Percentiles rank a stretch among this genome's conserved stretches.
Conservation (phyloP, 1,139 yeast species). For the Taiozyma sp. region DNA sequence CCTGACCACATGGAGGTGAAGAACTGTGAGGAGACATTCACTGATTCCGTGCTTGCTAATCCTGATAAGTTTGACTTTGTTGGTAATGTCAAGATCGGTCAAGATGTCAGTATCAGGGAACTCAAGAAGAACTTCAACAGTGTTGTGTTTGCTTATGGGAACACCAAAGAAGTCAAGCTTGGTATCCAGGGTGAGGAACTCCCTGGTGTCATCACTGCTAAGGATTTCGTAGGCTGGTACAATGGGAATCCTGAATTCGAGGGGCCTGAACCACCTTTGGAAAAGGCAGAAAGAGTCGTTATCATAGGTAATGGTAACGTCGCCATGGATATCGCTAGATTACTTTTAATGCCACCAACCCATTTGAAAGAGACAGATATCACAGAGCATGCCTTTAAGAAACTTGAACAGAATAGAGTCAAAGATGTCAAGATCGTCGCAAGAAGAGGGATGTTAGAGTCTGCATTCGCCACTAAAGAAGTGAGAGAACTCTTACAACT, state of each 20-base stretch:
- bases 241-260: constrained; percentile 74
- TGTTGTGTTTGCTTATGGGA: constrained; percentile 80
- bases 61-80: constrained; percentile 48
- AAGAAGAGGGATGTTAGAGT: constrained; percentile 76
- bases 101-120: constrained; percentile 45
- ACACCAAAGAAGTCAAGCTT: constrained; percentile 56
- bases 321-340: constrained; percentile 88
- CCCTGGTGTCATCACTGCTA: constrained; percentile 74
- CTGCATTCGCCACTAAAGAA: constrained; percentile 92
- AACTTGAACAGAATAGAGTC: constrained; percentile 49
- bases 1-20: constrained; percentile 99
- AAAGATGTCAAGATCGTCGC: constrained; percentile 71
- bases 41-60: constrained; percentile 37
- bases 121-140: constrained; percentile 60
- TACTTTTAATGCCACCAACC: constrained; percentile 56
- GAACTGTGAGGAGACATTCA: constrained; percentile 78
- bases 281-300: constrained; percentile 58
- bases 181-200: constrained; percentile 56
- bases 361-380: constrained; percentile 67
- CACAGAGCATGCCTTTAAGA: constrained; percentile 51
- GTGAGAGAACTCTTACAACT: constrained; percentile 77
- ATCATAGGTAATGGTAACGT: constrained; percentile 98
- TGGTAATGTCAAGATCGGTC: constrained; percentile 73
- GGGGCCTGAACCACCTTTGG: constrained; percentile 40
- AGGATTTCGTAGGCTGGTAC: constrained; percentile 94